These are phyloP conservation scores for Magnolia sinica DNA, from an alignment of 164 flowering plant species.

Conservation along the genomic window DNA sequence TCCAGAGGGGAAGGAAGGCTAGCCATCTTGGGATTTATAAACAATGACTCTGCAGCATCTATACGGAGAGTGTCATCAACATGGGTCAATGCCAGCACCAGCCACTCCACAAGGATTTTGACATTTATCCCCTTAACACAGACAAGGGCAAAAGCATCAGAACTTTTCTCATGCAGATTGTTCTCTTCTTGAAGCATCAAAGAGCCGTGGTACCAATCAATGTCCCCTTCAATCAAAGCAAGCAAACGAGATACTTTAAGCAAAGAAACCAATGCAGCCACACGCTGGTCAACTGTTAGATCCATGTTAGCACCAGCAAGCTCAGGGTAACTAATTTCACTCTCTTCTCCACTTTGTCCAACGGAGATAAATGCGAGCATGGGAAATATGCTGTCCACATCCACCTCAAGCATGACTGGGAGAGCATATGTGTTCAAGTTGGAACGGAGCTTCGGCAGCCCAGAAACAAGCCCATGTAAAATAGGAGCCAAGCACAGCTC, in stretches of 20 bases:
- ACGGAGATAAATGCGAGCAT: constrained; percentile 74
- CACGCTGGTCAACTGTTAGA: constrained; percentile 58
- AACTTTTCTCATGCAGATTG: constrained; percentile 14
- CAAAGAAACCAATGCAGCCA: constrained; percentile 83
- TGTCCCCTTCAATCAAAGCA: constrained; percentile 92
- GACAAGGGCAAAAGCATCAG: constrained; percentile 40
- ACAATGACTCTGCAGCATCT: constrained; percentile 92
- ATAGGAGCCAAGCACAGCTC: constrained; percentile 74
- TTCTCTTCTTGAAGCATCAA: constrained; percentile 15
- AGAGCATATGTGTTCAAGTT: constrained; percentile 91
- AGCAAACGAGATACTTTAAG: constrained; percentile 85
- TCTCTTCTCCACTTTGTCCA: constrained; percentile 33
- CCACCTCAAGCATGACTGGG: constrained; percentile 72
- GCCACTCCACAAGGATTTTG: constrained; percentile 65
- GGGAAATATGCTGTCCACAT: constrained; percentile 82
- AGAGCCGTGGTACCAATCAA: constrained; percentile 41
- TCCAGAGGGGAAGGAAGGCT: constrained; percentile 88
- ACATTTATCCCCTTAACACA: constrained; percentile 63
- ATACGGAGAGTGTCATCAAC: constrained; percentile 87
- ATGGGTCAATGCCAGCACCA: constrained; percentile 76
- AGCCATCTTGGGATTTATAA: constrained; percentile 84
- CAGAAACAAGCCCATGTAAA: constrained; percentile 81
- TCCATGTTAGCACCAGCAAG: constrained; percentile 25
- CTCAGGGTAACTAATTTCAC: constrained; percentile 32
- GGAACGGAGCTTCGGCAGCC: constrained; percentile 74